Evolutionary conservation across 2,329 filamentous ascomycete species (phyloP).

Genomic region (Trichoderma endophyticum): DNA sequence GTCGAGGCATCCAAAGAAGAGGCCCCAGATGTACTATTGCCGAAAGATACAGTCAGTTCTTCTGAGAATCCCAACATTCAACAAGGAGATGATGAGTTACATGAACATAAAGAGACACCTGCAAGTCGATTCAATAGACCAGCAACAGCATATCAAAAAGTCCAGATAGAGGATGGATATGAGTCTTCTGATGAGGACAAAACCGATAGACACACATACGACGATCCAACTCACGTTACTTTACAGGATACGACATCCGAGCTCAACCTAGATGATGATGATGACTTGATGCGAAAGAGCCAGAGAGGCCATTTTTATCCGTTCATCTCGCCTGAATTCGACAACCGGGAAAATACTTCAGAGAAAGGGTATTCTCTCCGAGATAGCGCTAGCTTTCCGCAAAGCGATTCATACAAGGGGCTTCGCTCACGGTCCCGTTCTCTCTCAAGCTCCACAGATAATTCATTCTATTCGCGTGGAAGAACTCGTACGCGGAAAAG

Average conservation of each 20-base stretch:
- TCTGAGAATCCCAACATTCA: not conserved
- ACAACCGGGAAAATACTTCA: not conserved
- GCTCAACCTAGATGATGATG: not conserved
- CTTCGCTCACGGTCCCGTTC: not conserved
- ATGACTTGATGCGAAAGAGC: not conserved
- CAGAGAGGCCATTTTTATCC: fast-evolving
- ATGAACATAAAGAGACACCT: not conserved
- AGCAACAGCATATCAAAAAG: not conserved
- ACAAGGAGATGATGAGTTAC: too few relatives aligned
- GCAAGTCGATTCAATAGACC: not conserved
- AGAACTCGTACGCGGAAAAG: not conserved
- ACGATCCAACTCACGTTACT: not conserved
- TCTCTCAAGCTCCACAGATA: not conserved
- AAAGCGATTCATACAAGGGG: not conserved
- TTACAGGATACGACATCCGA: not conserved
- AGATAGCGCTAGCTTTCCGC: not conserved
- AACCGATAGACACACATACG: not conserved
- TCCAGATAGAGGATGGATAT: not conserved
- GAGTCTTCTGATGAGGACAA: not conserved
- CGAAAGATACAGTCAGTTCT: not conserved
- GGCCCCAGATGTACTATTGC: not conserved
- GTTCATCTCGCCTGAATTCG: fast-evolving
- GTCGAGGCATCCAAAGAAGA: not conserved
- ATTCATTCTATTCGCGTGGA: not conserved
- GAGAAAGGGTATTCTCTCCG: not conserved